phyloP scores from a whole-genome alignment of 768 basidiomycete genomes.

The Calocybe cyanea region DNA sequence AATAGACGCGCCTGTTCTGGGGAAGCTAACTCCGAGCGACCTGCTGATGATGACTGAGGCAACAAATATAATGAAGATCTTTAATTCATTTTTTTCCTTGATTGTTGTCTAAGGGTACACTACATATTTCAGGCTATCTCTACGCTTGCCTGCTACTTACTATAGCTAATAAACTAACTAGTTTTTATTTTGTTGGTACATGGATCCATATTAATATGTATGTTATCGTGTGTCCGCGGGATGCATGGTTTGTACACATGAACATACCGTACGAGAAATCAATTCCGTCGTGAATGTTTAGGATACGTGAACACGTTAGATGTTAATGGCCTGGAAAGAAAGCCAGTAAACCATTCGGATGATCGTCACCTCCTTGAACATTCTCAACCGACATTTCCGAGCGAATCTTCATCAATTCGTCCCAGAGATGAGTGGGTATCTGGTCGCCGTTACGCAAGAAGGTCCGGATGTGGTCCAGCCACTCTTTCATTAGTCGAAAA shows the following conservation, averaged over 20 bases:
- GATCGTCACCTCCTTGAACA: conserved; percentile 9
- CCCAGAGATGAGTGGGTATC: conserved; percentile 42
- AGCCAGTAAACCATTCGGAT: conserved; percentile 20
- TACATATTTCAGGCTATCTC: no score
- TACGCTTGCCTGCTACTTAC: conserved; percentile 1
- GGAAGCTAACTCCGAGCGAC: no score
- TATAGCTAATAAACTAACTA: conserved; percentile 4
- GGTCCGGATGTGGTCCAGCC: conserved; percentile 44
- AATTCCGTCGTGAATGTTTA: not conserved
- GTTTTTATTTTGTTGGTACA: conserved; percentile 2
- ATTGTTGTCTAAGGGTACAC: no score
- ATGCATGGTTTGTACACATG: not conserved
- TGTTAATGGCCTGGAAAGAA: conserved; percentile 18
- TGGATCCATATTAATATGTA: not conserved
- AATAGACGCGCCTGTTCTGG: no score
- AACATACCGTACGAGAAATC: not conserved
- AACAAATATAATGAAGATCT: no score
- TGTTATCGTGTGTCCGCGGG: not conserved
- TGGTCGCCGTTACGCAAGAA: conserved; percentile 42
- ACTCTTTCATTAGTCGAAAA: conserved; percentile 45
- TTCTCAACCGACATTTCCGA: conserved; percentile 18
- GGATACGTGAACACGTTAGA: not conserved
- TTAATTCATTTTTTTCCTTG: no score
- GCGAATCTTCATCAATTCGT: conserved; percentile 43
- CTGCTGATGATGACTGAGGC: no score